phyloP scores from a whole-genome alignment of 495 filamentous ascomycete genomes.

The Hypoxylon trugodes region DNA sequence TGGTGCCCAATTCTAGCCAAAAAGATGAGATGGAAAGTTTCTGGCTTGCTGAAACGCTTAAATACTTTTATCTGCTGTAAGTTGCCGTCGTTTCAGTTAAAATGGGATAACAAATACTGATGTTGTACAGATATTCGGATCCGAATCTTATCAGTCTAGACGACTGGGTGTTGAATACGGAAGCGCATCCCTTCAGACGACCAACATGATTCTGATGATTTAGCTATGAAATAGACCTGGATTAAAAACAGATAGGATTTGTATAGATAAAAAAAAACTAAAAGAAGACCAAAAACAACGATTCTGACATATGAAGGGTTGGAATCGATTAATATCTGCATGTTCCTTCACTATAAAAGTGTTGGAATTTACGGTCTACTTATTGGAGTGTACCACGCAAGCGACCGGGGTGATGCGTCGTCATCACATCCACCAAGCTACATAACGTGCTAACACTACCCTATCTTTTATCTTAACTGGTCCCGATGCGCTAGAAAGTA shows the following conservation, averaged over 20 bases:
- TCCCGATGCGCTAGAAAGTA: not conserved
- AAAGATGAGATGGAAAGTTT: constrained; percentile 69
- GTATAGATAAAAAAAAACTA: constrained; percentile 14
- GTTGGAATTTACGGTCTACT: constrained; percentile 12
- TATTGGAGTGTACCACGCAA: constrained; percentile 31
- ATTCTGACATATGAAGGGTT: not conserved
- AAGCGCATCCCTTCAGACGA: constrained; percentile 65
- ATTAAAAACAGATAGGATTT: not conserved
- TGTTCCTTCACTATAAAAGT: not conserved
- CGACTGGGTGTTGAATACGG: constrained; percentile 81
- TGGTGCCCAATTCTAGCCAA: constrained; percentile 43
- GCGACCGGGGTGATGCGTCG: constrained; percentile 32
- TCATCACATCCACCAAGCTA: constrained; percentile 34
- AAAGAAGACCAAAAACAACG: not conserved
- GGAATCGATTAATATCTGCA: constrained; percentile 1
- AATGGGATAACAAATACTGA: constrained; percentile 2
- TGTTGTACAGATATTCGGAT: constrained; percentile 40
- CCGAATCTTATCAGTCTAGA: constrained; percentile 79
- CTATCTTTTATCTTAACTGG: constrained; percentile 8
- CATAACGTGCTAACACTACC: not conserved
- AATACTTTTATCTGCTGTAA: constrained; percentile 94
- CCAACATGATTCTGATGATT: constrained; percentile 44
- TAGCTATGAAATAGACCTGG: not conserved
- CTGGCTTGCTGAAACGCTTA: constrained; percentile 82
- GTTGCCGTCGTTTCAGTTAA: constrained; percentile 51